Percentiles rank a stretch among this genome's conserved stretches.
Conservation (phyloP, 2,329 filamentous ascomycete genomes). For the Fusarium subtropicale region DNA sequence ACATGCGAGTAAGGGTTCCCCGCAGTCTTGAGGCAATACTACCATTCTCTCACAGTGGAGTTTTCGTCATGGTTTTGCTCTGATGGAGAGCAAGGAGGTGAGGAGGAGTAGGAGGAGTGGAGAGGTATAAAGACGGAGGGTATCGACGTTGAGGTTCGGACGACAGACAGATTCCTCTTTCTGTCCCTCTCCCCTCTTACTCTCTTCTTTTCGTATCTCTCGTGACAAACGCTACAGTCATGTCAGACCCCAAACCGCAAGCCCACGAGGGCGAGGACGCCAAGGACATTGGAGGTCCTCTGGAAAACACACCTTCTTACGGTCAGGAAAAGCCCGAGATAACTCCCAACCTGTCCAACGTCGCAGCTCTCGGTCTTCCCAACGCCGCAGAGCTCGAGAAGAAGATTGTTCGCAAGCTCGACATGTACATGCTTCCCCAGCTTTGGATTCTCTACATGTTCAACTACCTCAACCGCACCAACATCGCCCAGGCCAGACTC, state of each 20-base stretch:
- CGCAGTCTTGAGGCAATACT: constrained; percentile 19
- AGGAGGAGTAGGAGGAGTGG: background rate
- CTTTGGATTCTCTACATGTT: constrained; percentile 43
- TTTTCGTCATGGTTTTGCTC: background rate
- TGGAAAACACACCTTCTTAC: constrained; percentile 10
- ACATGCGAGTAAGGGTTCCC: constrained; percentile 15
- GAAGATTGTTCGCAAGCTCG: constrained; percentile 34
- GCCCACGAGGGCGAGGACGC: constrained; percentile 1
- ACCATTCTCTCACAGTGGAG: constrained; percentile 22
- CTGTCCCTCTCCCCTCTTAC: background rate
- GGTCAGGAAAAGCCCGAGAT: constrained; percentile 24
- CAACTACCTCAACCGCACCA: constrained; percentile 39
- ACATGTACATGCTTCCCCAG: constrained; percentile 36
- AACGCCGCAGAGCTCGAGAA: constrained; percentile 28
- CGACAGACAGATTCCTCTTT: background rate
- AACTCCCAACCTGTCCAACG: constrained; percentile 26
- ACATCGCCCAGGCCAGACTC: constrained; percentile 36
- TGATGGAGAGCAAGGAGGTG: background rate
- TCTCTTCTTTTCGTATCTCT: background rate
- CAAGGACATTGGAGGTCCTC: background rate
- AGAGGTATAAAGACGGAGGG: constrained; percentile 10
- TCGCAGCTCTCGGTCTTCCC: constrained; percentile 24
- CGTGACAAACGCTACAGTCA: background rate
- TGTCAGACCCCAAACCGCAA: constrained; percentile 27
- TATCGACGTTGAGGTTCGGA: background rate